A percentile compares a stretch with the other conserved stretches of the same genome.
Evolutionary conservation across 2,329 filamentous ascomycete genomes (phyloP).

Genomic region (Colletotrichum scovillei): DNA sequence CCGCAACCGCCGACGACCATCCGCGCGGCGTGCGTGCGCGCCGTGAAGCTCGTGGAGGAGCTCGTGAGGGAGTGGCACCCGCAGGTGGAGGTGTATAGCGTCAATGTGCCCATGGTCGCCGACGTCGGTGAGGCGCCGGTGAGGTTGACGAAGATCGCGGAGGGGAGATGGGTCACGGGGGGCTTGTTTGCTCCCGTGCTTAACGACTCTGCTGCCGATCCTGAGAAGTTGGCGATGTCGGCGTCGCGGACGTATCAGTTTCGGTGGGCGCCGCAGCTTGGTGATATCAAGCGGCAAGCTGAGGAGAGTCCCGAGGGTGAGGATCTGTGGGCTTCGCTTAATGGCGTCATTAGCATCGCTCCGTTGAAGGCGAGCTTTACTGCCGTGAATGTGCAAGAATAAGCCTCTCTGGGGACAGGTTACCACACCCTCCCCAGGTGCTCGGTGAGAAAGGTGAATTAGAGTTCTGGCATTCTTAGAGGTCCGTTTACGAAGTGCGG

Average conservation of each 20-base stretch:
- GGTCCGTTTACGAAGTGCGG: neutral
- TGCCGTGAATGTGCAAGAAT: slow-evolving; percentile 14
- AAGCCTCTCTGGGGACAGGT: neutral
- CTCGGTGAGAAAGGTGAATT: too few species aligned
- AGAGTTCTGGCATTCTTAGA: neutral
- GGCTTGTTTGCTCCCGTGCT: slow-evolving; percentile 42
- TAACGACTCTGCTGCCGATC: slow-evolving; percentile 1
- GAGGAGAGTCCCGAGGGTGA: slow-evolving; percentile 34
- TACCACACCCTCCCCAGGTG: neutral
- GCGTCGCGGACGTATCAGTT: slow-evolving; percentile 23
- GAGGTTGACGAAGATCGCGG: slow-evolving; percentile 75
- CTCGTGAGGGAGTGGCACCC: slow-evolving; percentile 68
- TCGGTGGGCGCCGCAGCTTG: slow-evolving; percentile 34
- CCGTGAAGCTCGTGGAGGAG: slow-evolving; percentile 71
- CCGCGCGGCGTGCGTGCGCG: slow-evolving; percentile 70
- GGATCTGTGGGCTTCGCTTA: slow-evolving; percentile 36
- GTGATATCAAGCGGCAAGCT: slow-evolving; percentile 34
- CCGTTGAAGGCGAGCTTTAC: slow-evolving; percentile 35
- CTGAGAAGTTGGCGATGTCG: slow-evolving; percentile 19
- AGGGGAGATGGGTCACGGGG: slow-evolving; percentile 73
- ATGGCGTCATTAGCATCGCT: slow-evolving; percentile 34
- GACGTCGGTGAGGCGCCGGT: slow-evolving; percentile 70
- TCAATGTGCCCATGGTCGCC: slow-evolving; percentile 76
- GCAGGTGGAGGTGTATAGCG: slow-evolving; percentile 71
- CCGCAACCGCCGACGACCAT: slow-evolving; percentile 72